Conservation (phyloP, 2,329 filamentous ascomycete species). For the Pestalotiopsis fici region DNA sequence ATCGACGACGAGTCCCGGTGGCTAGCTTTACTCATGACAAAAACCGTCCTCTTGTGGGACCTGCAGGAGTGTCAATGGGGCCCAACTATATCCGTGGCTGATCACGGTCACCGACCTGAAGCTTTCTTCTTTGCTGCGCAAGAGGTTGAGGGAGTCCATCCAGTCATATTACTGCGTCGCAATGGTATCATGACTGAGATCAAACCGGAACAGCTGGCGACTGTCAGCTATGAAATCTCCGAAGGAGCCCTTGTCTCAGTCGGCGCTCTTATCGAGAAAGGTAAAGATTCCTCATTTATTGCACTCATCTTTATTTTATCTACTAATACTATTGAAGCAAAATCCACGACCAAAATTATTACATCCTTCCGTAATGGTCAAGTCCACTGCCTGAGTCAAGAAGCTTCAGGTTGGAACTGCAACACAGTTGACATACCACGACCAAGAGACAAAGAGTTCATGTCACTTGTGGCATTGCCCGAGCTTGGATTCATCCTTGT, state of each 20-base stretch:
- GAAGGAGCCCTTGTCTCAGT: conserved; percentile 52
- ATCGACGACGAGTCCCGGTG: conserved; percentile 66
- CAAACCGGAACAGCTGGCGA: conserved; percentile 43
- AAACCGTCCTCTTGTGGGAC: conserved; percentile 64
- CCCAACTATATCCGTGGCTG: conserved; percentile 52
- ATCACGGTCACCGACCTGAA: conserved; percentile 59
- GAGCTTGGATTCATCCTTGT: conserved; percentile 62
- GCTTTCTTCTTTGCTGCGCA: conserved; percentile 64
- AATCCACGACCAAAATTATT: conserved; percentile 29
- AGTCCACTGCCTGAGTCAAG: conserved; percentile 27
- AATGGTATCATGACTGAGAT: conserved; percentile 66
- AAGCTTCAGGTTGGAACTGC: conserved; percentile 49
- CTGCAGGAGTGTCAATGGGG: conserved; percentile 58
- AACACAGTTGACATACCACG: conserved; percentile 43
- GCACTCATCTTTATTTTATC: background rate
- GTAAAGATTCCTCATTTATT: conserved; percentile 31
- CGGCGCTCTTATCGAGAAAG: conserved; percentile 44
- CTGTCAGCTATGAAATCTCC: conserved; percentile 49
- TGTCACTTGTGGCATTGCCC: conserved; percentile 61
- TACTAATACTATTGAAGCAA: conserved; percentile 13
- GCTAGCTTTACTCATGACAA: conserved; percentile 65
- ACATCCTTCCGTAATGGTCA: conserved; percentile 31
- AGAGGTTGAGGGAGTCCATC: conserved; percentile 36
- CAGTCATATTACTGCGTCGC: conserved; percentile 62
- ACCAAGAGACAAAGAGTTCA: conserved; percentile 44